These are phyloP conservation scores for Candida sphagnicola DNA, from an alignment of 805 yeast species.

Conservation along the genomic window DNA sequence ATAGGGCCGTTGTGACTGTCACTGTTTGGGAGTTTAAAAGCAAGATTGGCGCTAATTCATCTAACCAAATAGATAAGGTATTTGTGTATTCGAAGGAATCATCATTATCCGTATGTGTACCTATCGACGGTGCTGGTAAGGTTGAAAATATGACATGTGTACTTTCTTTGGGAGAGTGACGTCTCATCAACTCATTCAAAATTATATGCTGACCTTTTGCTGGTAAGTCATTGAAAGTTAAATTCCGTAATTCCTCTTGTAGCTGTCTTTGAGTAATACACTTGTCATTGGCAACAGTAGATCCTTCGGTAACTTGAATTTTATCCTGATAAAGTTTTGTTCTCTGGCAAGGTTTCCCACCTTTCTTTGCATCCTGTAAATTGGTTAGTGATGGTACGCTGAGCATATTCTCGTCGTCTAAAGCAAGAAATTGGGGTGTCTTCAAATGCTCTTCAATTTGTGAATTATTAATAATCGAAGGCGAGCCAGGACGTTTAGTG, in stretches of 20 bases:
- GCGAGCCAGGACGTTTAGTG: constrained; percentile 15
- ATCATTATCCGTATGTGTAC: constrained; percentile 67
- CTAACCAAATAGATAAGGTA: constrained; percentile 75
- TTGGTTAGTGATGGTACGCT: not conserved
- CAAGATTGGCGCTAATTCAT: constrained; percentile 76
- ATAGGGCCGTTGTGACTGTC: constrained; percentile 93
- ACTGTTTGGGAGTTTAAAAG: constrained; percentile 88
- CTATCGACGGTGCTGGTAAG: constrained; percentile 81
- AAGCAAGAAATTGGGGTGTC: constrained; percentile 30
- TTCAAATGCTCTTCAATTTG: constrained; percentile 31
- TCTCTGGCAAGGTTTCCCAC: constrained; percentile 7
- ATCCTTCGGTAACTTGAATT: constrained; percentile 1
- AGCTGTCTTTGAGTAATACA: constrained; percentile 30
- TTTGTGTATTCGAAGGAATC: constrained; percentile 74
- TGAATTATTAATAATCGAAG: constrained; percentile 33
- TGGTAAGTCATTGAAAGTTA: constrained; percentile 81
- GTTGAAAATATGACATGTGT: constrained; percentile 85
- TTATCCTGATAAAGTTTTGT: constrained; percentile 8
- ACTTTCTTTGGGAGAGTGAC: constrained; percentile 44
- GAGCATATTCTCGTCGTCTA: constrained; percentile 14
- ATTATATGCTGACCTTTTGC: constrained; percentile 88
- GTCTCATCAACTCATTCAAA: constrained; percentile 78
- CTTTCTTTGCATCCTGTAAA: not conserved
- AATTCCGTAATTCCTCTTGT: constrained; percentile 31
- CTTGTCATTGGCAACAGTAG: constrained; percentile 8